phyloP scores from a whole-genome alignment of 192 early-diverging fungal genomes.

The Podila clonocystis region DNA sequence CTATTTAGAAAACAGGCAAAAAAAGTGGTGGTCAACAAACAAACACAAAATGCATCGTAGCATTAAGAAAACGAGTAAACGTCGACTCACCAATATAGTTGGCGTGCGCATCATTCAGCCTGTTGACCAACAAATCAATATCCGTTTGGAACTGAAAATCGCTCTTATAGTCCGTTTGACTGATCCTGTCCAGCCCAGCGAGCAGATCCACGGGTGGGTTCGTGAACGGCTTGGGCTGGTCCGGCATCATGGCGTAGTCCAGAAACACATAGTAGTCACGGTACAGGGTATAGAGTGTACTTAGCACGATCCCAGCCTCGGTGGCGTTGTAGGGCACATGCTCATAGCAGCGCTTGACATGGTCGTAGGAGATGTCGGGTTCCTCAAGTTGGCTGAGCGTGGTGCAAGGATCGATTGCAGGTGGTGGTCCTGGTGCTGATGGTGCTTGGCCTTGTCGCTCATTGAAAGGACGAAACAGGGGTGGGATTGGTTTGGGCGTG shows the following conservation, averaged over 20 bases:
- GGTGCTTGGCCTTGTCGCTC: background rate
- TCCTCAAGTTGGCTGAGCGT: conserved; percentile 5
- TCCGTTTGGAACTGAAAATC: conserved; percentile 35
- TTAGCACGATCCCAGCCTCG: conserved; percentile 18
- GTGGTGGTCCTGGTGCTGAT: background rate
- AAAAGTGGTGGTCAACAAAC: background rate
- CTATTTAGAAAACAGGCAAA: conserved; percentile 1
- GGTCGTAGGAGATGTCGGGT: conserved; percentile 15
- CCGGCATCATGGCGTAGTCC: conserved; percentile 15
- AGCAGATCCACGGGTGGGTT: conserved; percentile 31
- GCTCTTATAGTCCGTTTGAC: background rate
- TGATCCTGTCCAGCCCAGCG: conserved; percentile 13
- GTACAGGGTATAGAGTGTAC: conserved; percentile 27
- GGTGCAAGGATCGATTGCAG: conserved; percentile 17
- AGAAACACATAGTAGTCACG: conserved; percentile 46
- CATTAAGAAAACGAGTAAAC: background rate
- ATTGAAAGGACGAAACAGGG: background rate
- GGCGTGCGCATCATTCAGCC: conserved; percentile 41
- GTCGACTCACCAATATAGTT: conserved; percentile 34
- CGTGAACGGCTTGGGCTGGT: conserved; percentile 38
- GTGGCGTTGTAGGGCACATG: conserved; percentile 27
- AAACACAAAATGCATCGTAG: too few relatives aligned
- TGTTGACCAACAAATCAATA: conserved; percentile 20
- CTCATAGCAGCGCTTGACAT: conserved; percentile 25
- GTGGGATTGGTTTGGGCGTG: background rate